Conservation (phyloP, 768 basidiomycete genomes). For the Phallus indusiatus region DNA sequence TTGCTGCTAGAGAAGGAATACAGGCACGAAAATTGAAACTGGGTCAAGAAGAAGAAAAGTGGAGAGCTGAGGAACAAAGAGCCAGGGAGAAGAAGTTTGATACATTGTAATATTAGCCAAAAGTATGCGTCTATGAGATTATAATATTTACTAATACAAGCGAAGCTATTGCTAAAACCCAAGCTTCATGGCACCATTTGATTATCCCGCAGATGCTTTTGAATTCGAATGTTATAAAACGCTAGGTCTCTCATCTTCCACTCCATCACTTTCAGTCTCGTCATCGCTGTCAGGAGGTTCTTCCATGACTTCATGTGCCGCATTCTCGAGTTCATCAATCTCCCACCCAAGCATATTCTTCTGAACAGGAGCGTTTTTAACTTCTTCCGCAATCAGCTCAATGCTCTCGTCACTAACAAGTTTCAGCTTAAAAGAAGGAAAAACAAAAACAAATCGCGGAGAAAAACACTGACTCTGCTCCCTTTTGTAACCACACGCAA, state of each 20-base stretch:
- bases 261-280: conserved; percentile 25
- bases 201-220: background rate
- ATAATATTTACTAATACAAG: background rate
- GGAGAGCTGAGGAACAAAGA: background rate
- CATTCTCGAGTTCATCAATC: conserved; percentile 55
- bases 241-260: background rate
- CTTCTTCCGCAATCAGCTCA: conserved; percentile 31
- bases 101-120: background rate
- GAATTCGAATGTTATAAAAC: background rate
- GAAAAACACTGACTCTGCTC: conserved; percentile 47
- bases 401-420: conserved; percentile 48
- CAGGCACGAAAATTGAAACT: background rate
- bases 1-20: conserved; percentile 66
- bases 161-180: background rate
- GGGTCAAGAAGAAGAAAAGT: background rate
- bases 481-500: conserved; percentile 67
- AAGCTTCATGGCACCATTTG: background rate
- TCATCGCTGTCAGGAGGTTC: conserved; percentile 62
- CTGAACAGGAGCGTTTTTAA: conserved; percentile 33
- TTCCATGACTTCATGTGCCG: conserved; percentile 30
- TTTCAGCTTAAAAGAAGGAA: background rate
- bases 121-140: background rate
- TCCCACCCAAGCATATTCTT: conserved; percentile 62
- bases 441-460: background rate
- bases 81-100: background rate